These are phyloP conservation scores for Phytophthora sojae DNA, from an alignment of 352 stramenopile genomes.

Conservation along the genomic window DNA sequence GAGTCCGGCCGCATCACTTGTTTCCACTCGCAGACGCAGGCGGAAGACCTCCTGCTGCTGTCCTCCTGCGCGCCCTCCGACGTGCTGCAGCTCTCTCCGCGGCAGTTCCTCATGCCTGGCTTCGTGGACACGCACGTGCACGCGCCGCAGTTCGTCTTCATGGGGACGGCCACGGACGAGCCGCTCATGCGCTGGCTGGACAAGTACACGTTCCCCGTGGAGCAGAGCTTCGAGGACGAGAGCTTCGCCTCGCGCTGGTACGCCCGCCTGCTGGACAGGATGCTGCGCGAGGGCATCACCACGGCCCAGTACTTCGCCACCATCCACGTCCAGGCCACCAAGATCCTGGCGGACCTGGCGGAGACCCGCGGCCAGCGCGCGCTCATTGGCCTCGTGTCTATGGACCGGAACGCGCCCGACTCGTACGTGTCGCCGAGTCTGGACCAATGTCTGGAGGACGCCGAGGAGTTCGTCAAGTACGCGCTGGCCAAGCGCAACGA, in stretches of 20 bases:
- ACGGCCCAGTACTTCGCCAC: conserved; percentile 93
- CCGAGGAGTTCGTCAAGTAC: conserved; percentile 82
- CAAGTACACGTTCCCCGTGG: conserved; percentile 92
- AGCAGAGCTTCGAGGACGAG: conserved; percentile 72
- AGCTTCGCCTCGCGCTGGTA: conserved; percentile 71
- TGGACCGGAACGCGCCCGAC: conserved; percentile 89
- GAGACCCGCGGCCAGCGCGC: conserved; percentile 74
- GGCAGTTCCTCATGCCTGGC: conserved; percentile 87
- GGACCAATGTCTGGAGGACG: conserved; percentile 63
- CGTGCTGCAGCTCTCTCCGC: conserved; percentile 27
- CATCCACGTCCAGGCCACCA: conserved; percentile 81
- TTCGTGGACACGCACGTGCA: conserved; percentile 94
- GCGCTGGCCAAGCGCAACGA: conserved; percentile 44
- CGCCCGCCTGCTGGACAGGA: conserved; percentile 67
- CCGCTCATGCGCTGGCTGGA: conserved; percentile 93
- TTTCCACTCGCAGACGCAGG: conserved; percentile 48
- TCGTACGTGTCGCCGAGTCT: conserved; percentile 68
- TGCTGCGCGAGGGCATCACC: conserved; percentile 86
- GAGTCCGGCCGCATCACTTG: conserved; percentile 43
- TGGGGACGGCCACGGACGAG: conserved; percentile 90
- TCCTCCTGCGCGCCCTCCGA: neutral
- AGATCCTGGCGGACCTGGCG: conserved; percentile 82
- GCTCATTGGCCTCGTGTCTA: conserved; percentile 91
- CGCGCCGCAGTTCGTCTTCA: conserved; percentile 91
- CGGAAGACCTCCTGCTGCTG: conserved; percentile 29